Conservation (phyloP, 441 rosid genomes). For the Jatropha podagrica region DNA sequence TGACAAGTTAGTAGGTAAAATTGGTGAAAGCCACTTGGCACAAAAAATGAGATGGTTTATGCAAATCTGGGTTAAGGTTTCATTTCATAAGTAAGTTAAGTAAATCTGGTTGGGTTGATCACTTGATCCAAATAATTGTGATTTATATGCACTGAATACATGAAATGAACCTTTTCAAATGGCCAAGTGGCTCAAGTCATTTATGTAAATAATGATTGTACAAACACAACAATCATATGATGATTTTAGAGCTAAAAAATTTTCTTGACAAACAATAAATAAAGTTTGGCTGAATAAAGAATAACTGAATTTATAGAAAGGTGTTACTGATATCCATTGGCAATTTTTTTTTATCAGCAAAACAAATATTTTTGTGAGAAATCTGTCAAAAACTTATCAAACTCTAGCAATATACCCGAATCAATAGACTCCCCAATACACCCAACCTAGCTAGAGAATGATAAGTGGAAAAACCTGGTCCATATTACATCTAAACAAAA, state of each 20-base stretch:
- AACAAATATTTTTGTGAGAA: too few relatives aligned
- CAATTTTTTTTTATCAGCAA: too few relatives aligned
- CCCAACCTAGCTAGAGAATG: too few relatives aligned
- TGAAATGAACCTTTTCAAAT: not conserved
- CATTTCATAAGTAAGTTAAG: not conserved
- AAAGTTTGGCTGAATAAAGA: not conserved
- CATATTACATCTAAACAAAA: too few relatives aligned
- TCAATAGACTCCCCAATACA: too few relatives aligned
- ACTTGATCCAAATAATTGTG: not conserved
- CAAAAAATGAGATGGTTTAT: not conserved
- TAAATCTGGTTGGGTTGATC: not conserved
- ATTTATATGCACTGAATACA: not conserved
- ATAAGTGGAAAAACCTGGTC: too few relatives aligned
- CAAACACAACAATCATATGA: not conserved
- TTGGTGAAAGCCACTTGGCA: not conserved
- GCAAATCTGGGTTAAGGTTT: not conserved
- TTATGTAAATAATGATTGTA: not conserved
- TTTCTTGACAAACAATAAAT: not conserved
- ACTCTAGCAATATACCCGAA: too few relatives aligned
- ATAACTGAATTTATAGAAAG: not conserved
- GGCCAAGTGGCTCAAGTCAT: not conserved
- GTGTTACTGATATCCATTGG: not conserved
- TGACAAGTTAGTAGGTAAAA: not conserved
- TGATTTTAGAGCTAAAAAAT: not conserved
- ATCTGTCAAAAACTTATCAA: too few relatives aligned